phyloP scores from a whole-genome alignment of 345 rosid species.

The Clausena lansium region DNA sequence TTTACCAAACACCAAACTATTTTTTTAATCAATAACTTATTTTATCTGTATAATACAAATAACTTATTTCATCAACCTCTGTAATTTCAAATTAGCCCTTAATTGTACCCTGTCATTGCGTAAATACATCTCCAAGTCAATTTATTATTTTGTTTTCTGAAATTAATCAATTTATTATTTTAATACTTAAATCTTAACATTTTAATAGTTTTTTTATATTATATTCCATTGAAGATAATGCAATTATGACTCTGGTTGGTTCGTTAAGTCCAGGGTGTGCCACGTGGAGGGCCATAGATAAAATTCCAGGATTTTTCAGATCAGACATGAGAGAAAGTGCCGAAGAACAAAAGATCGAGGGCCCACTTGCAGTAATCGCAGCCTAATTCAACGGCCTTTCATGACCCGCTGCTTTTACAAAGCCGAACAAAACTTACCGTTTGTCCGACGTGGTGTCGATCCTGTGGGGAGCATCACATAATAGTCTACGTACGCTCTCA shows the following conservation, averaged over 20 bases:
- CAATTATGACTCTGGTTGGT: not conserved
- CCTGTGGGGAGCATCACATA: not conserved
- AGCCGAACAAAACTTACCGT: not conserved
- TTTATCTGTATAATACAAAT: too few relatives aligned
- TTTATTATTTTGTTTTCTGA: too few relatives aligned
- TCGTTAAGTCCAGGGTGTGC: not conserved
- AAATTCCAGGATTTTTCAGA: not conserved
- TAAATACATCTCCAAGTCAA: not conserved
- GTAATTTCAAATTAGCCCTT: too few relatives aligned
- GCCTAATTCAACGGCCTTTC: constrained; percentile 20
- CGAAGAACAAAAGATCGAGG: not conserved
- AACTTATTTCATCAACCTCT: too few relatives aligned
- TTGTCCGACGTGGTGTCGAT: not conserved
- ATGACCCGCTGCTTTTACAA: too few relatives aligned
- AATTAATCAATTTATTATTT: too few relatives aligned
- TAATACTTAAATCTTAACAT: too few relatives aligned
- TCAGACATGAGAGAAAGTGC: not conserved
- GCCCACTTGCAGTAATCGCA: constrained; percentile 7
- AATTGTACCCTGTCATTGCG: not conserved
- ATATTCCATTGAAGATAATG: not conserved
- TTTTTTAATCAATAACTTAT: too few relatives aligned
- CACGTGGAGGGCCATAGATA: not conserved
- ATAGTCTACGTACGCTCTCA: not conserved
- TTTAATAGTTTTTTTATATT: not conserved
- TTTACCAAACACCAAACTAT: too few relatives aligned